phyloP scores from a whole-genome alignment of 2,329 filamentous ascomycete species.

The Arthrinium puccinioides region DNA sequence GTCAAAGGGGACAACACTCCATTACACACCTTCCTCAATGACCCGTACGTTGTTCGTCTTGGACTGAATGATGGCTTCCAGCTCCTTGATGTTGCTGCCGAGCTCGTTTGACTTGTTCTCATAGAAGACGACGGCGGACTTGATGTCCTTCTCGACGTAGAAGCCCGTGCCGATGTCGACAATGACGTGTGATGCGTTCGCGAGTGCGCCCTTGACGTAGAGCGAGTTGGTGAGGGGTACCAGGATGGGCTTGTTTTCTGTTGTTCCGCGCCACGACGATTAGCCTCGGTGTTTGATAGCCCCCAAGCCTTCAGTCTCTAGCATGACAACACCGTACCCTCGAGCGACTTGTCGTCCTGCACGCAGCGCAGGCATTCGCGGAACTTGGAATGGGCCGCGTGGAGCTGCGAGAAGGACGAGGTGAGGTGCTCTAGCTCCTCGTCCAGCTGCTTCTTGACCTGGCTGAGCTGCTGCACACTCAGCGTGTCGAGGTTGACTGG shows the following conservation, averaged over 20 bases:
- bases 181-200: conserved; percentile 68
- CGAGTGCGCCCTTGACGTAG: conserved; percentile 80
- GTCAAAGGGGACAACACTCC: not conserved
- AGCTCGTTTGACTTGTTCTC: conserved; percentile 48
- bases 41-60: conserved; percentile 82
- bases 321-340: conserved; percentile 21
- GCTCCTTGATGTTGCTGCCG: conserved; percentile 44
- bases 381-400: conserved; percentile 86
- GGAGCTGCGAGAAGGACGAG: conserved; percentile 80
- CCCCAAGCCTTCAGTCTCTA: too few species aligned
- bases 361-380: conserved; percentile 81
- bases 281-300: too few species aligned
- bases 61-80: conserved; percentile 49
- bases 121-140: conserved; percentile 50
- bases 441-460: conserved; percentile 93
- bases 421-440: conserved; percentile 94
- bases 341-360: conserved; percentile 41
- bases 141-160: conserved; percentile 49
- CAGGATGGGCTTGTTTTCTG: conserved; percentile 54
- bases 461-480: conserved; percentile 75
- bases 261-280: not conserved
- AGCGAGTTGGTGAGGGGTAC: conserved; percentile 94
- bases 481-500: conserved; percentile 65
- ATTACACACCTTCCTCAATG: conserved; percentile 71
- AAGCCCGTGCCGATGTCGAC: conserved; percentile 94